A percentile compares a stretch with the other conserved stretches of the same genome.
phyloP scores from a whole-genome alignment of 2,329 filamentous ascomycete species.

The Fusarium sp. region DNA sequence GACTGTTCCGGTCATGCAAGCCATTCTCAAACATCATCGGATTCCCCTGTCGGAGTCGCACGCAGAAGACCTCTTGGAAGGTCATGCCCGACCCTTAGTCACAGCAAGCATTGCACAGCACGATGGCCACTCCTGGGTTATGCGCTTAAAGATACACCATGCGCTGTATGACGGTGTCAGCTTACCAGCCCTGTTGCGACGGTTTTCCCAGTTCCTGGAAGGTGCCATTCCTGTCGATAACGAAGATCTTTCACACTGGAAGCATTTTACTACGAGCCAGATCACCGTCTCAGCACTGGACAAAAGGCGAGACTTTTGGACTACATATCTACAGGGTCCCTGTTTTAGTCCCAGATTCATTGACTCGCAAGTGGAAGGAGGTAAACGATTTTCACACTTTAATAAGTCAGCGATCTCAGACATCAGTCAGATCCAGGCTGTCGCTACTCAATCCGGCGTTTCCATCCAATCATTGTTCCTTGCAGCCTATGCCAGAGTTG shows the following conservation, averaged over 20 bases:
- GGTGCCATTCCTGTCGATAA: neutral
- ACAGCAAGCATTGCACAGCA: conserved; percentile 20
- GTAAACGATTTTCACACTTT: conserved; percentile 54
- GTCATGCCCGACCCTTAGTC: conserved; percentile 26
- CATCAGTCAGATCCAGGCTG: conserved; percentile 48
- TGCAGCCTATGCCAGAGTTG: conserved; percentile 72
- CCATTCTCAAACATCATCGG: conserved; percentile 58
- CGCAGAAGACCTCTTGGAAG: neutral
- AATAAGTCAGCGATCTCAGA: conserved; percentile 60
- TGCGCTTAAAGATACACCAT: conserved; percentile 80
- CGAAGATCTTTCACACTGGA: conserved; percentile 47
- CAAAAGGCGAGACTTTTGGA: conserved; percentile 57
- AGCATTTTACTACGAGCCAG: conserved; percentile 33
- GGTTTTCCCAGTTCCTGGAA: conserved; percentile 35
- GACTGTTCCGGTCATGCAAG: conserved; percentile 71
- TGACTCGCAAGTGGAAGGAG: conserved; percentile 4
- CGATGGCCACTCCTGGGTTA: conserved; percentile 39
- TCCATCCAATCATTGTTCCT: conserved; percentile 82
- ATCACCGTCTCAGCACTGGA: conserved; percentile 11
- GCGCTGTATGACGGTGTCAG: conserved; percentile 90
- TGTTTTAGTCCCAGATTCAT: neutral
- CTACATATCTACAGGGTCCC: conserved; percentile 51
- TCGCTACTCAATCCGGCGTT: conserved; percentile 66
- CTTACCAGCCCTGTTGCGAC: conserved; percentile 71
- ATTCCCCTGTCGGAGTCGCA: conserved; percentile 11